These are phyloP conservation scores for Scheffersomyces cryptocercus DNA, from an alignment of 1,139 yeast genomes.

Conservation along the genomic window DNA sequence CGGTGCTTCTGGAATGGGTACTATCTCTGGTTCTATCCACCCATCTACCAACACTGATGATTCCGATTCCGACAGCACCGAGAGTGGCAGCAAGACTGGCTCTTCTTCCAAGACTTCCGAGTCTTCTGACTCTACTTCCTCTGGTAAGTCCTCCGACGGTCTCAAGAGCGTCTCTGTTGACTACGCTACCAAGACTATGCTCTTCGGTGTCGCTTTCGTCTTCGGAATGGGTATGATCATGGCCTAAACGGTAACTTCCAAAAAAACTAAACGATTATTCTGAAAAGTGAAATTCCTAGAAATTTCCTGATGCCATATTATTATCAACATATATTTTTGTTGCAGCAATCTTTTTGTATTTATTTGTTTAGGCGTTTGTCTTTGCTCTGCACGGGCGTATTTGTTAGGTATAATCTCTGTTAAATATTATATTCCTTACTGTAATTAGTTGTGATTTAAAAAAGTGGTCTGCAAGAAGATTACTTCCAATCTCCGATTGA, in stretches of 20 bases:
- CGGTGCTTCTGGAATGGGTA: constrained; percentile 22
- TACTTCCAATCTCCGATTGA: too few relatives aligned
- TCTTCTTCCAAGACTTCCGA: constrained; percentile 4
- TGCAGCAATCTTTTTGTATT: neutral
- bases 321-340: neutral
- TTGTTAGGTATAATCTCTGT: too few relatives aligned
- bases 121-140: constrained; percentile 7
- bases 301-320: neutral
- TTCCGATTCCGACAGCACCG: constrained; percentile 2
- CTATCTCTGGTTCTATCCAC: constrained; percentile 17
- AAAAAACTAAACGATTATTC: neutral
- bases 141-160: constrained; percentile 13
- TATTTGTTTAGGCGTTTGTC: neutral
- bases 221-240: constrained; percentile 15
- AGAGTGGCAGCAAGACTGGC: constrained; percentile 4
- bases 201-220: constrained; percentile 21
- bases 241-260: constrained; percentile 6
- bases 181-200: constrained; percentile 16
- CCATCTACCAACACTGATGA: constrained; percentile 13
- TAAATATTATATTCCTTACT: constrained; percentile 3
- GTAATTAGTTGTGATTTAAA: neutral
- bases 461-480: too few relatives aligned
- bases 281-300: constrained; percentile 2
- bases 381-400: too few relatives aligned
- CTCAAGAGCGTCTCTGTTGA: constrained; percentile 17